phyloP scores from a whole-genome alignment of 495 filamentous ascomycete species.

The Penicillium paradoxum region DNA sequence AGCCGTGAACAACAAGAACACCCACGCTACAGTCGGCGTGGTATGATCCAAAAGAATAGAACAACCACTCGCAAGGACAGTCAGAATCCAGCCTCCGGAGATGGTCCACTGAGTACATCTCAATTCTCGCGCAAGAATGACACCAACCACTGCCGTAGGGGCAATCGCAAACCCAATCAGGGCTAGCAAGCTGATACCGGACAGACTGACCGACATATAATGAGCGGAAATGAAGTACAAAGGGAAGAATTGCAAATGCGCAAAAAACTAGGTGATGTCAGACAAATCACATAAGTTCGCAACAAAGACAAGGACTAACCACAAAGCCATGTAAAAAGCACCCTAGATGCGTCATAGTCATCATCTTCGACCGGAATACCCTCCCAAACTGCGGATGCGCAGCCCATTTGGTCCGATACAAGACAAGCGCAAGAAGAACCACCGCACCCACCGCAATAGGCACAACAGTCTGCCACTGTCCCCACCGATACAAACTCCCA shows the following conservation, averaged over 20 bases:
- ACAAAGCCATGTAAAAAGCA: constrained; percentile 49
- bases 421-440: constrained; percentile 37
- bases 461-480: constrained; percentile 40
- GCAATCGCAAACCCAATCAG: constrained; percentile 40
- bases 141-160: constrained; percentile 44
- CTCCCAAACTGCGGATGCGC: constrained; percentile 51
- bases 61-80: constrained; percentile 42
- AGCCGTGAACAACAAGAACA: constrained; percentile 49
- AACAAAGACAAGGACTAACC: constrained; percentile 31
- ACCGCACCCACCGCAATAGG: constrained; percentile 50
- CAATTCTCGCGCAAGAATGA: constrained; percentile 41
- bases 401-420: constrained; percentile 45
- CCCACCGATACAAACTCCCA: constrained; percentile 31
- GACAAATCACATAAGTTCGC: background rate
- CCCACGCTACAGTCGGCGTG: constrained; percentile 43
- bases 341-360: constrained; percentile 40
- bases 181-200: constrained; percentile 55
- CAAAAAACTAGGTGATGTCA: constrained; percentile 27
- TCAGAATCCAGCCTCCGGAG: constrained; percentile 51
- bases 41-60: constrained; percentile 44
- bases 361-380: constrained; percentile 43
- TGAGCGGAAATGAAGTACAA: constrained; percentile 62
- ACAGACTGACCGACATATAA: constrained; percentile 45
- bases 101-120: constrained; percentile 49
- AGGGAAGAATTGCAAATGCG: constrained; percentile 56